These are phyloP conservation scores for Flagelloscypha sp. DNA, from an alignment of 768 basidiomycete genomes.

Conservation along the genomic window DNA sequence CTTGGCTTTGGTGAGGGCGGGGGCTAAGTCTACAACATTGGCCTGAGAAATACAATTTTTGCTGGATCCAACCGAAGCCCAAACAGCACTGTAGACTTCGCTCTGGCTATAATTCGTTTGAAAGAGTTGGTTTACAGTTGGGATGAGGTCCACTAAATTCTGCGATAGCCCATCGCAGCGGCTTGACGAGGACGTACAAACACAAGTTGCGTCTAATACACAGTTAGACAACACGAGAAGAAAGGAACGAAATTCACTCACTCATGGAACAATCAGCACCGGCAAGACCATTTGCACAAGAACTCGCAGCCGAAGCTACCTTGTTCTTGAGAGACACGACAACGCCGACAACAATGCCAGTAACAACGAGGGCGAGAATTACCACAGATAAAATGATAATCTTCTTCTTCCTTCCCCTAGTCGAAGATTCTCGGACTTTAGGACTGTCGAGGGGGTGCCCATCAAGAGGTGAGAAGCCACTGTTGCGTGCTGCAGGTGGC, in stretches of 20 bases:
- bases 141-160: slow-evolving; percentile 40
- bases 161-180: slow-evolving; percentile 48
- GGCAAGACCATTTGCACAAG: slow-evolving; percentile 34
- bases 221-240: slow-evolving; percentile 5
- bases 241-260: slow-evolving; percentile 22
- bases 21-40: slow-evolving; percentile 44
- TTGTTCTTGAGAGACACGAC: slow-evolving; percentile 32
- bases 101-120: slow-evolving; percentile 33
- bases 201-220: slow-evolving; percentile 49
- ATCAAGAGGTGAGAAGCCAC: no score
- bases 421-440: no score
- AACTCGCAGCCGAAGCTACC: slow-evolving; percentile 12
- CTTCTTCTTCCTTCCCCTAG: no score
- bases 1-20: slow-evolving; percentile 26
- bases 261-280: slow-evolving; percentile 50
- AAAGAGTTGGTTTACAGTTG: slow-evolving; percentile 41
- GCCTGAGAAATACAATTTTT: slow-evolving; percentile 47
- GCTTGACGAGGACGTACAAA: slow-evolving; percentile 42
- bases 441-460: no score
- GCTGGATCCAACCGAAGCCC: slow-evolving; percentile 38
- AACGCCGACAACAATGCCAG: slow-evolving; percentile 35
- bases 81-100: slow-evolving; percentile 41
- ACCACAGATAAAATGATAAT: slow-evolving; percentile 13
- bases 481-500: no score
- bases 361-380: slow-evolving; percentile 20